A percentile compares a stretch with the other conserved stretches of the same genome.
Evolutionary conservation across 2,329 filamentous ascomycete genomes (phyloP).

Genomic region (Fusarium pseudoanthophilum): DNA sequence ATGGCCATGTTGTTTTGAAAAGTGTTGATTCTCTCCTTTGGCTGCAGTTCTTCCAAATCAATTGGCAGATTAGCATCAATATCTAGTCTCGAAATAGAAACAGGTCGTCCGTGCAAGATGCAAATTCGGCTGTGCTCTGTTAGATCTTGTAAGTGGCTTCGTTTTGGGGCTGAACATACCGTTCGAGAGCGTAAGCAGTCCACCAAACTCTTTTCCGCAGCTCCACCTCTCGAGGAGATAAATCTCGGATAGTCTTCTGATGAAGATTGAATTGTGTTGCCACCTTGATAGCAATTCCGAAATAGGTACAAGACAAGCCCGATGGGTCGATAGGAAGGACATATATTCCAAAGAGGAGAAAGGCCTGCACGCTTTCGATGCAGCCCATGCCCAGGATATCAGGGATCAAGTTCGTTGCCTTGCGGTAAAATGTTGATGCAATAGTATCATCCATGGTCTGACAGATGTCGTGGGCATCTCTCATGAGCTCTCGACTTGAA

Average conservation of each 20-base stretch:
- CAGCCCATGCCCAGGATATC: constrained; percentile 31
- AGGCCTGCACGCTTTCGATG: constrained; percentile 35
- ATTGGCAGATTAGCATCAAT: constrained; percentile 17
- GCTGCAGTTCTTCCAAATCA: constrained; percentile 26
- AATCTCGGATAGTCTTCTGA: background rate
- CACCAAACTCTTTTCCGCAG: constrained; percentile 40
- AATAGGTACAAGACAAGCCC: constrained; percentile 38
- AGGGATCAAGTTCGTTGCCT: constrained; percentile 20
- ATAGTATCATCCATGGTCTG: constrained; percentile 30
- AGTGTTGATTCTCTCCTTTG: constrained; percentile 22
- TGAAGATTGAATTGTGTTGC: constrained; percentile 36
- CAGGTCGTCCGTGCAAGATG: constrained; percentile 35
- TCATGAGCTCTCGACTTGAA: background rate
- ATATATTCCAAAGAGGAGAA: constrained; percentile 35
- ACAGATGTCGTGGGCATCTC: constrained; percentile 20
- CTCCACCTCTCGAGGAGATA: background rate
- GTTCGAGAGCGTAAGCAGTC: constrained; percentile 38
- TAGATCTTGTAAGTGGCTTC: background rate
- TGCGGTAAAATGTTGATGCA: constrained; percentile 27
- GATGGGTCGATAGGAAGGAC: constrained; percentile 34
- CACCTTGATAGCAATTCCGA: constrained; percentile 37
- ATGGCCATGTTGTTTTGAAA: constrained; percentile 35
- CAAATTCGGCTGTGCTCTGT: constrained; percentile 26
- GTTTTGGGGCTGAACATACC: background rate
- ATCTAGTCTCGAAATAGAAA: constrained; percentile 29